Conservation (phyloP, 2,329 filamentous ascomycete species). For the Arthrobotrys megalospora region DNA sequence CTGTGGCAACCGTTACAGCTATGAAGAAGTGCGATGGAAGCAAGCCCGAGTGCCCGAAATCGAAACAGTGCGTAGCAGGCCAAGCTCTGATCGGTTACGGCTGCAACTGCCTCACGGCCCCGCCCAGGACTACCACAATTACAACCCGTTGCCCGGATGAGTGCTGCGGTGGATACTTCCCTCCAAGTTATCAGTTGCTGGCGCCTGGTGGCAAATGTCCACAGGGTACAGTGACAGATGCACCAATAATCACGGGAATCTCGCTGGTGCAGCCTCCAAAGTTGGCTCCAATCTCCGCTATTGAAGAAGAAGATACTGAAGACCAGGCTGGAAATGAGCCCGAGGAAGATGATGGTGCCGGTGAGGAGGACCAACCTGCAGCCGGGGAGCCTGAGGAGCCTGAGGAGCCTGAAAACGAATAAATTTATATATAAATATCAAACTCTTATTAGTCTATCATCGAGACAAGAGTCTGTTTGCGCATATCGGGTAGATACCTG, state of each 20-base stretch:
- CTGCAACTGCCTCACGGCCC: conserved; percentile 1
- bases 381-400: background rate
- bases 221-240: background rate
- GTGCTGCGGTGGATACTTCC: conserved; percentile 13
- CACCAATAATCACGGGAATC: background rate
- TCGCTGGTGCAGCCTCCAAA: background rate
- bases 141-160: conserved; percentile 3
- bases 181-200: background rate
- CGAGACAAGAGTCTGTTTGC: too few species aligned
- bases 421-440: too few species aligned
- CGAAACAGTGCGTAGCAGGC: background rate
- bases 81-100: background rate
- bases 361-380: background rate
- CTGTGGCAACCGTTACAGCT: conserved; percentile 5
- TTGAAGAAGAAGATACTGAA: background rate
- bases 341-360: background rate
- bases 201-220: background rate
- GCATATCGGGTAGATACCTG: too few species aligned
- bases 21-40: conserved; percentile 2
- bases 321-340: background rate
- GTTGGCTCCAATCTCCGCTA: background rate
- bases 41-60: background rate
- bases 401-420: too few species aligned
- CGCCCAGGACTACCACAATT: conserved; percentile 8
- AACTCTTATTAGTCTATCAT: too few species aligned